Evolutionary conservation across 176 grass and related monocot genomes (phyloP).

Genomic region (Puya raimondii): DNA sequence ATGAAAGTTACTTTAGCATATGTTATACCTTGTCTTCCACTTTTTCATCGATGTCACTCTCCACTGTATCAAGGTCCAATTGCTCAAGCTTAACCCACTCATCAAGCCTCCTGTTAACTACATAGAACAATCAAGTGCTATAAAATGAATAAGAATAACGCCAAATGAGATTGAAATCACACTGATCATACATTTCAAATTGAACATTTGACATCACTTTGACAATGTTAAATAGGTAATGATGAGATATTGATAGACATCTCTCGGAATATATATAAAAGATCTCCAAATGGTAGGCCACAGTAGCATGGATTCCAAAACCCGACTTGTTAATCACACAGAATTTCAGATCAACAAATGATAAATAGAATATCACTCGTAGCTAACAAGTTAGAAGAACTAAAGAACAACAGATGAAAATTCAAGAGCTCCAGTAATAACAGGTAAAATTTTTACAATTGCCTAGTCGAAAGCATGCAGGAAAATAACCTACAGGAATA

Average conservation of each 20-base stretch:
- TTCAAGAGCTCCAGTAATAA: too few relatives aligned
- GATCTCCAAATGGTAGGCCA: too few relatives aligned
- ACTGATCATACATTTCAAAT: too few relatives aligned
- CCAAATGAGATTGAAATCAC: neutral
- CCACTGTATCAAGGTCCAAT: constrained; percentile 83
- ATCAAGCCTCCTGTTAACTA: constrained; percentile 95
- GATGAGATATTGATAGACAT: neutral
- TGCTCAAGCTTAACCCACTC: constrained; percentile 99
- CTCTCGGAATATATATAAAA: too few relatives aligned
- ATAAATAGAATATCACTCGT: neutral
- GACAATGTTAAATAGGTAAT: neutral
- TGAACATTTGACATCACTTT: neutral
- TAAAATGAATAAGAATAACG: neutral
- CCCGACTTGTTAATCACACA: neutral
- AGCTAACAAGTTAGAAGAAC: too few relatives aligned
- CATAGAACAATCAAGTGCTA: constrained; percentile 14
- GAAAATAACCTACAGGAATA: too few relatives aligned
- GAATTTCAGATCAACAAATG: neutral
- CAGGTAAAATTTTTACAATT: too few relatives aligned
- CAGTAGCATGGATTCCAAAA: too few relatives aligned
- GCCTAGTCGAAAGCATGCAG: too few relatives aligned
- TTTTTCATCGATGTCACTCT: constrained; percentile 93
- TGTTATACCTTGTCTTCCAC: constrained; percentile 83
- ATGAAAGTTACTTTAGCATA: neutral
- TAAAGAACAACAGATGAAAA: too few relatives aligned